Evolutionary conservation across 768 basidiomycete genomes (phyloP).

Genomic region (Pisolithus microcarpus): DNA sequence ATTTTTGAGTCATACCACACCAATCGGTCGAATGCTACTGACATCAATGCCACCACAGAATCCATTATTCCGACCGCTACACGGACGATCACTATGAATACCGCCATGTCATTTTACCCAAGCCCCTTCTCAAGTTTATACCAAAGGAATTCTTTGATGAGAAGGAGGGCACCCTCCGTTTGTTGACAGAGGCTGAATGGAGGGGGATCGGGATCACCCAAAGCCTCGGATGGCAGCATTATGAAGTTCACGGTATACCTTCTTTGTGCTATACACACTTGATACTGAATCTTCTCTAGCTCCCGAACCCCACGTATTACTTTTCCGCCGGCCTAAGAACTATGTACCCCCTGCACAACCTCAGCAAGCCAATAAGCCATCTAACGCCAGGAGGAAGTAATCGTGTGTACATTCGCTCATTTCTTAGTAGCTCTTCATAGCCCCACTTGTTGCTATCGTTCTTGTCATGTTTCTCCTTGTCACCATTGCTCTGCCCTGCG

Average conservation of each 20-base stretch:
- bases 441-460: conserved; percentile 16
- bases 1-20: conserved; percentile 4
- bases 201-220: conserved; percentile 94
- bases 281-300: conserved; percentile 37
- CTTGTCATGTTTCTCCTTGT: conserved; percentile 7
- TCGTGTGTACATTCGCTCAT: background rate
- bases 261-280: background rate
- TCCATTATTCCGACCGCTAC: conserved; percentile 88
- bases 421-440: conserved; percentile 15
- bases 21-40: conserved; percentile 6
- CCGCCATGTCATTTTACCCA: conserved; percentile 94
- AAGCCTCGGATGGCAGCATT: conserved; percentile 95
- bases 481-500: conserved; percentile 4
- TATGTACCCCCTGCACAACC: conserved; percentile 49
- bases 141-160: conserved; percentile 80
- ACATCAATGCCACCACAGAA: conserved; percentile 37
- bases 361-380: conserved; percentile 29
- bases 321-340: conserved; percentile 80
- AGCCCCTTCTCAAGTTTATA: conserved; percentile 87
- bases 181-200: conserved; percentile 88
- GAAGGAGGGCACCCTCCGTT: conserved; percentile 72
- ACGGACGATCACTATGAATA: conserved; percentile 92
- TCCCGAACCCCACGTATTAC: conserved; percentile 88
- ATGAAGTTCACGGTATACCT: conserved; percentile 84
- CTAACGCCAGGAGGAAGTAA: conserved; percentile 40